Conservation (phyloP, 2,329 filamentous ascomycete species). For the Fusarium austroafricanum region DNA sequence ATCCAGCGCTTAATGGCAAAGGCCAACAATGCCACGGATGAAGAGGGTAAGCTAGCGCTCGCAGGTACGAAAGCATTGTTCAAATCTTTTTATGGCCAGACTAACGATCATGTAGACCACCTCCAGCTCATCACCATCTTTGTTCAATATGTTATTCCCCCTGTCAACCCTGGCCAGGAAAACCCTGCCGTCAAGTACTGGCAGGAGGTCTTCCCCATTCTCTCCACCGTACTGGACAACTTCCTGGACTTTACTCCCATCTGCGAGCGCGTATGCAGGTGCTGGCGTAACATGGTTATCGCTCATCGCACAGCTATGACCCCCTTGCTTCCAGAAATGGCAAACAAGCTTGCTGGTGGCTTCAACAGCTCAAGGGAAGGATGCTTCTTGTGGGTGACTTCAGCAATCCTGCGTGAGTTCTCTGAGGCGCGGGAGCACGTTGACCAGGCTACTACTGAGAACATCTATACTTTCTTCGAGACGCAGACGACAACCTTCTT, state of each 20-base stretch:
- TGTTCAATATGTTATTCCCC: conserved; percentile 80
- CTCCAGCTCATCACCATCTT: conserved; percentile 93
- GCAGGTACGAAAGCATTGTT: conserved; percentile 72
- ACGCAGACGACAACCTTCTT: conserved; percentile 92
- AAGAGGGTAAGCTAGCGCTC: conserved; percentile 85
- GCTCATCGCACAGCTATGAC: conserved; percentile 92
- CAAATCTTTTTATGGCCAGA: neutral
- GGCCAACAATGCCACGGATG: conserved; percentile 85
- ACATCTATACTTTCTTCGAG: conserved; percentile 95
- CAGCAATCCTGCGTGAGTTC: conserved; percentile 94
- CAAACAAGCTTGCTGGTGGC: conserved; percentile 86
- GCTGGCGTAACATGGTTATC: conserved; percentile 97
- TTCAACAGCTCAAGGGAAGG: conserved; percentile 90
- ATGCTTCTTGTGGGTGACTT: conserved; percentile 98
- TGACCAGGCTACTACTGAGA: conserved; percentile 81
- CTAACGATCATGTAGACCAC: conserved; percentile 71
- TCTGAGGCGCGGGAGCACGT: conserved; percentile 90
- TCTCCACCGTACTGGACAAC: conserved; percentile 86
- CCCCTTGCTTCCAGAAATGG: conserved; percentile 84
- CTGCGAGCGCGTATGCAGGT: conserved; percentile 91
- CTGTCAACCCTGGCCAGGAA: conserved; percentile 75
- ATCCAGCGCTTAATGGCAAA: conserved; percentile 86
- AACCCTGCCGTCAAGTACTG: conserved; percentile 97
- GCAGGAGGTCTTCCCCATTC: conserved; percentile 89
- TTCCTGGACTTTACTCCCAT: conserved; percentile 90